Base-by-base conservation (phyloP, 2,329 filamentous ascomycete species). In the Pestalotiopsis sp. region DNA sequence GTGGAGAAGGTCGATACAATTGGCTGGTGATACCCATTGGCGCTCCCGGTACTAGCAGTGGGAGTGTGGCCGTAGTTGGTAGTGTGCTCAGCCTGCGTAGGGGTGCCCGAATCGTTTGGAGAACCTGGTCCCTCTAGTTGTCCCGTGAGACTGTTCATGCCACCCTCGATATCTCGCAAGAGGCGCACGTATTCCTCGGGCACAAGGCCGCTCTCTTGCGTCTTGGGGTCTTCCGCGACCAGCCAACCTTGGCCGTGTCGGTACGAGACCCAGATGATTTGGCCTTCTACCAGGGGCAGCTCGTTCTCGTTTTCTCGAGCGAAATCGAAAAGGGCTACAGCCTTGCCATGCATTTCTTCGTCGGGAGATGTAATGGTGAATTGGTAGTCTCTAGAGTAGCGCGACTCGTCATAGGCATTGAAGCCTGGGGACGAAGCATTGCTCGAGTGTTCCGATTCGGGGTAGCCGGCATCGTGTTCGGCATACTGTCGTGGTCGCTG, bases 311-410 rank as follows among this genome's bases (percentile, higher is more conserved):
- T 98, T 80, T 98, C 95, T 39, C 95, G 89, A 74, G 91, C 91
- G 81, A 99, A 99, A 78, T 98, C 95, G 78, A 97, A 99, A 25
- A 99, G 85, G 6, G 96, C 96, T 36, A 99, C 94, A 12, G 94
- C 95, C 78, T 97, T 97, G 63, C 96, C 96, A 77, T 98, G 95
- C 89, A 98, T 98, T 80, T 98, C 94, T 81, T 98, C 95, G 79
- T 98, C 96, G 4, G 95, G 94, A 14, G 94, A 97, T 17, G 94
- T 95, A 74, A 97, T 97, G 20, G 94, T 97, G 79, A 98, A 97
- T 75, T 97, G 93, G 79, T 97, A 98, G 80, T 97, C 94, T 73
- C 93, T 90, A 61, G 94, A 97, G 80, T 95, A 97, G 75, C 94
- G 89, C 67, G 91, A 93, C 78, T 94, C 88, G 76, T 94, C 91